A percentile compares a stretch with the other conserved stretches of the same genome.
phyloP scores from a whole-genome alignment of 768 basidiomycete genomes.

The Tricholoma flavovirens region DNA sequence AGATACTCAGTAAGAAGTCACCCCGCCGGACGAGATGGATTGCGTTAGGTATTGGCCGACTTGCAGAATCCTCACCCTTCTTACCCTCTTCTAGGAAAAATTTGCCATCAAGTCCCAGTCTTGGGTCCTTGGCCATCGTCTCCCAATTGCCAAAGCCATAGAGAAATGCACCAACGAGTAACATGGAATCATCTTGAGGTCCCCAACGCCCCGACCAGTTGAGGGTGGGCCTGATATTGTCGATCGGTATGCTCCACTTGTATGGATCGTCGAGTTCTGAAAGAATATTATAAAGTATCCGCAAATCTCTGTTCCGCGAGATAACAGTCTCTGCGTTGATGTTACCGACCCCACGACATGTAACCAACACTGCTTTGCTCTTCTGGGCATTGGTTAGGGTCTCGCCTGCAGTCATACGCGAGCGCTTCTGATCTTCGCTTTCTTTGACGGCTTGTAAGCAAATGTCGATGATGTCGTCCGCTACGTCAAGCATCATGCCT shows the following conservation, averaged over 20 bases:
- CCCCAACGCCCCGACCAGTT: conserved; percentile 98
- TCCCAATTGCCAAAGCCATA: conserved; percentile 99
- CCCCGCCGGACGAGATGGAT: conserved; percentile 97
- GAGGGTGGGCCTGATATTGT: conserved; percentile 88
- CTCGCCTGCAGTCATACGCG: conserved; percentile 75
- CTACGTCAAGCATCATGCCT: conserved; percentile 82
- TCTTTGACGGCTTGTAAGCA: conserved; percentile 81
- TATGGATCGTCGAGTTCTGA: conserved; percentile 67
- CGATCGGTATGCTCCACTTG: conserved; percentile 84
- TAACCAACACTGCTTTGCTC: conserved; percentile 94
- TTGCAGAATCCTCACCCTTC: conserved; percentile 81
- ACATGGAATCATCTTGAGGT: conserved; percentile 86
- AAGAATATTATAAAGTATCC: conserved; percentile 80
- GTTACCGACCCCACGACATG: conserved; percentile 82
- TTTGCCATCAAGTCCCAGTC: conserved; percentile 80
- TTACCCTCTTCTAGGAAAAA: conserved; percentile 99
- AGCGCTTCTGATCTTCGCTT: conserved; percentile 75
- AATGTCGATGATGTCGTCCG: conserved; percentile 88
- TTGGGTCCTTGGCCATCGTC: conserved; percentile 82
- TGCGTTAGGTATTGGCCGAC: conserved; percentile 90
- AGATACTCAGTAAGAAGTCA: conserved; percentile 81
- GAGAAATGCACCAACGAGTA: conserved; percentile 87
- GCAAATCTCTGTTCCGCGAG: conserved; percentile 82
- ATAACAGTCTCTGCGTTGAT: conserved; percentile 98
- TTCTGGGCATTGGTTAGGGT: conserved; percentile 89